These are phyloP conservation scores for Colletotrichum cereale DNA, from an alignment of 2,329 filamentous ascomycete species.

Conservation along the genomic window DNA sequence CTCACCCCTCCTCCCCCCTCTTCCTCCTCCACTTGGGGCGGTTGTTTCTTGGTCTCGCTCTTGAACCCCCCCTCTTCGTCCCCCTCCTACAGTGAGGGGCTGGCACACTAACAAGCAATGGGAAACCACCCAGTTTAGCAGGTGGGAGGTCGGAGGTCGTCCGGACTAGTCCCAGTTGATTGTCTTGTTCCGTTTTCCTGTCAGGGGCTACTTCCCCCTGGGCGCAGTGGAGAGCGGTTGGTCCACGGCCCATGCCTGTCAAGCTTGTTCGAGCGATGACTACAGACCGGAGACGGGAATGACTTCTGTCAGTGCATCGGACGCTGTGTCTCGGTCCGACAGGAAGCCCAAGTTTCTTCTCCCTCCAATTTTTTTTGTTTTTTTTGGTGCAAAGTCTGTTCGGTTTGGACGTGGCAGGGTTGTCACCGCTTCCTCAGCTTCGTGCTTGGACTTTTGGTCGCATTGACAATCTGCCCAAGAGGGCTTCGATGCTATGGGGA, in stretches of 20 bases:
- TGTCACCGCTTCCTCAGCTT: conserved; percentile 33
- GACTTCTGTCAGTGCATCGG: conserved; percentile 36
- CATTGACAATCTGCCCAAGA: conserved; percentile 34
- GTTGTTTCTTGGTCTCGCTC: not conserved
- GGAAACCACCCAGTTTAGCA: conserved; percentile 36
- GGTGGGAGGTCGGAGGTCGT: conserved; percentile 38
- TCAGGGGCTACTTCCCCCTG: conserved; percentile 30
- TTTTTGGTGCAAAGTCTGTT: not conserved
- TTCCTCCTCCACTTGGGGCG: conserved; percentile 9
- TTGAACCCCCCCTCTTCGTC: conserved; percentile 3
- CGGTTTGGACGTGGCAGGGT: not conserved
- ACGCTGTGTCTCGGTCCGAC: conserved; percentile 36
- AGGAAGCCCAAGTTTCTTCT: conserved; percentile 28
- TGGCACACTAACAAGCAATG: conserved; percentile 31
- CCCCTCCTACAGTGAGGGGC: conserved; percentile 31
- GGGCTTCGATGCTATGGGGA: conserved; percentile 22
- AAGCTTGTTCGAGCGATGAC: conserved; percentile 28
- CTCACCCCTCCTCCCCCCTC: conserved; percentile 8
- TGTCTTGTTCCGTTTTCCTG: conserved; percentile 30
- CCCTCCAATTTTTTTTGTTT: not conserved
- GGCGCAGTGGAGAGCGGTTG: conserved; percentile 7
- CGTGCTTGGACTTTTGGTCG: conserved; percentile 31
- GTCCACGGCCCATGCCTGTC: conserved; percentile 29
- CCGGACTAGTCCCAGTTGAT: conserved; percentile 39
- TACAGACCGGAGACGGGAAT: conserved; percentile 18